Base-by-base conservation (phyloP, 345 rosid species). In the Pistacia integerrima region DNA sequence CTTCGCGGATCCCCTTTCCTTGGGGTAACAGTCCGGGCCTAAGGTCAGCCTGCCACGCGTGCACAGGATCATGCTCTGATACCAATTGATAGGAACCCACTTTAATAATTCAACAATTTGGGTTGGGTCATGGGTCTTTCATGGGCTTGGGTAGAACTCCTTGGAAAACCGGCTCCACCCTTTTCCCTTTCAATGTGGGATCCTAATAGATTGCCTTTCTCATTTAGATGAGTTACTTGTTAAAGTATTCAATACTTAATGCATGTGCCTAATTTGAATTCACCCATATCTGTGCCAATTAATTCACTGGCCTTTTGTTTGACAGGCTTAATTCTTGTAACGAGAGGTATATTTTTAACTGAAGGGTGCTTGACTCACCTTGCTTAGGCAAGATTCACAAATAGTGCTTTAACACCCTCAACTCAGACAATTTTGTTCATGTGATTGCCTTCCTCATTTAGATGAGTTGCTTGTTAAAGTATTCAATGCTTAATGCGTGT, bases 291-390 rank as follows among this genome's bases (percentile, higher is more conserved):
- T 33, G 13, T 36, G 16, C 5, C 30, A 11, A 11, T 70, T 35
- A 55, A 16, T 70, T 35, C 51, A n/a, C 11, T n/a, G 12, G 25
- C 38, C 48, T 70, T 70, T 41, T 18, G 52, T 70, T 69, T 69
- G 41, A 28, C 13, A 9, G 14, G 46, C 46, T 22, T 30, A 4
- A 54, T 25, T 33, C 5, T 4, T 35, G 67, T n/a, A 52, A 28
- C 20, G 22, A 51, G 72, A n/a, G 22, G 5, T 28, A 52, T 30
- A 28, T 22, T 22, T 22, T 22, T 22, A 22, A 22, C 22, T 22
- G 22, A 22, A 22, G 22, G 22, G 22, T 22, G 22, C 22, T 22
- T 22, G 22, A 22, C 22, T 22, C 22, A 22, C 22, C n/a, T 57
- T 8, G 44, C 54, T 36, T 38, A 41, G 52, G 28, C 64, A 14